phyloP scores from a whole-genome alignment of 495 filamentous ascomycete genomes.

The Xylaria flabelliformis region DNA sequence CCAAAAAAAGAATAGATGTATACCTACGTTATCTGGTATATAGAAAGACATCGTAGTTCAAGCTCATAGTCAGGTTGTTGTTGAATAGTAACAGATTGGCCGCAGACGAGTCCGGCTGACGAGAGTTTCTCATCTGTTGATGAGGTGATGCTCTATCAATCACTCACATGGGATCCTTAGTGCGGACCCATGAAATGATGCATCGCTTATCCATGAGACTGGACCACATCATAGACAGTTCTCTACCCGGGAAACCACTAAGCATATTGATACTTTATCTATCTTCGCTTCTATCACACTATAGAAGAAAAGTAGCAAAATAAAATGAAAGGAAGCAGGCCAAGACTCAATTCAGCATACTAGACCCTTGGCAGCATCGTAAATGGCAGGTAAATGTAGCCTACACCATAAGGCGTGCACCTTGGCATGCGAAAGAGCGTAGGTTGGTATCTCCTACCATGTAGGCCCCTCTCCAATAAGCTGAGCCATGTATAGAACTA shows the following conservation, averaged over 20 bases:
- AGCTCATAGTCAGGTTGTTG: neutral
- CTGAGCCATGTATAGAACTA: neutral
- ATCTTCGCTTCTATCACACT: neutral
- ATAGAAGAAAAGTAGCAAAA: neutral
- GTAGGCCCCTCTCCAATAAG: constrained; percentile 7
- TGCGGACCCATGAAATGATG: neutral
- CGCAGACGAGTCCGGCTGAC: neutral
- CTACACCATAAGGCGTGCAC: constrained; percentile 16
- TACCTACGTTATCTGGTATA: no score
- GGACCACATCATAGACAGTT: neutral
- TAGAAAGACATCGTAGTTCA: neutral
- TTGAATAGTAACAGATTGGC: neutral
- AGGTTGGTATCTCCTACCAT: constrained; percentile 4
- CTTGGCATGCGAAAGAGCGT: constrained; percentile 21
- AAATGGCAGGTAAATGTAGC: constrained; percentile 23
- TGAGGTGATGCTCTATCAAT: neutral
- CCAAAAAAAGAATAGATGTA: neutral
- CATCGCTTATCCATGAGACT: neutral
- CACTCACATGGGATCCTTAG: neutral
- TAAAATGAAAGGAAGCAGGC: constrained; percentile 22
- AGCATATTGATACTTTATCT: neutral
- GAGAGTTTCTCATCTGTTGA: neutral
- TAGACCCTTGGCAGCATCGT: constrained; percentile 18
- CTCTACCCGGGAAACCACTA: neutral
- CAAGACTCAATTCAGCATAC: constrained; percentile 11